These are phyloP conservation scores for Pythium dissimile DNA, from an alignment of 352 stramenopile genomes.

Conservation along the genomic window DNA sequence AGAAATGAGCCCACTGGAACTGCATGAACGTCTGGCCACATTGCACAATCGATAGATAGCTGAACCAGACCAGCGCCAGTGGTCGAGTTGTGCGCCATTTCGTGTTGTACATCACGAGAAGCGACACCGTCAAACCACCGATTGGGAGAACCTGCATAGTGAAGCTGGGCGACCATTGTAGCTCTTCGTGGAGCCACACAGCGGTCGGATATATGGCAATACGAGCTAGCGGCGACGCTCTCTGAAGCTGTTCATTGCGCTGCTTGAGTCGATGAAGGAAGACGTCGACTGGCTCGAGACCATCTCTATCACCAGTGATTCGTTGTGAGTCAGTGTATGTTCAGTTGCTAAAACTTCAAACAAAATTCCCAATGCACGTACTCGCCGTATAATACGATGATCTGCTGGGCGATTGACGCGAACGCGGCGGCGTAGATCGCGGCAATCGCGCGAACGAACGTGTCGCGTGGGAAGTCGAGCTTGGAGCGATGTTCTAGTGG, in stretches of 20 bases:
- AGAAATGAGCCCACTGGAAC: slow-evolving; percentile 92
- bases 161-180: slow-evolving; percentile 45
- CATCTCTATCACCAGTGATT: slow-evolving; percentile 35
- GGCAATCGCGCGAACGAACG: slow-evolving; percentile 45
- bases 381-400: slow-evolving; percentile 72
- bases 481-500: background rate
- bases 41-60: slow-evolving; percentile 74
- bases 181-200: slow-evolving; percentile 45
- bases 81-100: slow-evolving; percentile 32
- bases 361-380: slow-evolving; percentile 41
- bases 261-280: slow-evolving; percentile 40
- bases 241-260: slow-evolving; percentile 4
- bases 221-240: slow-evolving; percentile 15
- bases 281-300: slow-evolving; percentile 51
- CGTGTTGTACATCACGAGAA: slow-evolving; percentile 27
- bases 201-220: slow-evolving; percentile 45
- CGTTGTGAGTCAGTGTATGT: too few species aligned
- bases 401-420: slow-evolving; percentile 77
- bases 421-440: slow-evolving; percentile 61
- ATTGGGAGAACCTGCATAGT: slow-evolving; percentile 48
- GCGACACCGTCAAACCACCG: slow-evolving; percentile 24
- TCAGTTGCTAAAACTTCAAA: too few species aligned
- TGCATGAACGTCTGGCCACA: slow-evolving; percentile 86
- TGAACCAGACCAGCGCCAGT: slow-evolving; percentile 44
- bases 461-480: slow-evolving; percentile 31